Conservation (phyloP, 306 rosid species). For the Trifolium fragiferum region DNA sequence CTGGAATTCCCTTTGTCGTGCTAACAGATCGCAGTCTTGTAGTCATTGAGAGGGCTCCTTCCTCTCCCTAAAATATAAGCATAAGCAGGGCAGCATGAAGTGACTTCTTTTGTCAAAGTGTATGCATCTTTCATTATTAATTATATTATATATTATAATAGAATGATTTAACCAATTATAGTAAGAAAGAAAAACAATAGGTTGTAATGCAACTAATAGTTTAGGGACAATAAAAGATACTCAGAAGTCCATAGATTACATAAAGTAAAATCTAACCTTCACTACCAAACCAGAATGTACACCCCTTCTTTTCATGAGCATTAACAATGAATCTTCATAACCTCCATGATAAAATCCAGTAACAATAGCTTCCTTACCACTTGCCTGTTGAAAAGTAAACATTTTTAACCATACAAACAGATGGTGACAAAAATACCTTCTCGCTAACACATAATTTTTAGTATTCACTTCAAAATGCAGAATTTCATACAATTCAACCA, state of each 20-base stretch:
- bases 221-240: background rate
- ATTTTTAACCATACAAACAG: conserved; percentile 11
- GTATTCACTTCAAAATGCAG: conserved; percentile 36
- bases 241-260: conserved; percentile 27
- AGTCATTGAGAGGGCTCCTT: conserved; percentile 97
- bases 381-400: conserved; percentile 59
- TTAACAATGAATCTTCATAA: conserved; percentile 82
- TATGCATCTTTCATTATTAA: conserved; percentile 28
- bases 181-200: conserved; percentile 21
- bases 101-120: conserved; percentile 30
- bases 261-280: conserved; percentile 65
- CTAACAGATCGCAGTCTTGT: conserved; percentile 73
- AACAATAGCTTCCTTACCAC: conserved; percentile 90
- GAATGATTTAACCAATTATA: conserved; percentile 22
- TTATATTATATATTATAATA: conserved; percentile 31
- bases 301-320: conserved; percentile 99
- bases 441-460: background rate
- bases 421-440: conserved; percentile 2
- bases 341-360: conserved; percentile 97
- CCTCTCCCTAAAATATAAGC: conserved; percentile 76
- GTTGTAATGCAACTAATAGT: conserved; percentile 26
- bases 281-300: conserved; percentile 92
- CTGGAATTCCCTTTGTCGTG: conserved; percentile 77
- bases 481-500: conserved; percentile 30
- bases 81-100: conserved; percentile 37